These are phyloP conservation scores for Fusarium aywerte DNA, from an alignment of 2,329 filamentous ascomycete genomes.

Conservation along the genomic window DNA sequence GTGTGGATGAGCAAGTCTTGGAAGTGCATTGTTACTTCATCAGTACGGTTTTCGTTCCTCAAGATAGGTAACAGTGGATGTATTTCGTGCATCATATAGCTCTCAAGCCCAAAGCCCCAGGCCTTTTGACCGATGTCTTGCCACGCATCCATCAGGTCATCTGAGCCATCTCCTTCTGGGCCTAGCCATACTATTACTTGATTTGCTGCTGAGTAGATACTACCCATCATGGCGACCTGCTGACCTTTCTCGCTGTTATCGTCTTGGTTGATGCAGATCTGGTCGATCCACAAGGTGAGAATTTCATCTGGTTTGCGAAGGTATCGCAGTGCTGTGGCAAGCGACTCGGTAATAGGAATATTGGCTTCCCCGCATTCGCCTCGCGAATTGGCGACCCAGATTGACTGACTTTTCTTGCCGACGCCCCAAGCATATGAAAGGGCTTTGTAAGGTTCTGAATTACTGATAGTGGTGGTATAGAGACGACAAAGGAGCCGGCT, in stretches of 20 bases:
- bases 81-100: not conserved
- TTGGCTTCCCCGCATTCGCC: not conserved
- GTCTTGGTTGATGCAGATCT: not conserved
- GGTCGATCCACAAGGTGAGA: not conserved
- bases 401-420: not conserved
- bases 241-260: not conserved
- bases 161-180: not conserved
- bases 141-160: not conserved
- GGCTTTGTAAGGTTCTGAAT: not conserved
- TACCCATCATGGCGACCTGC: not conserved
- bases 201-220: not conserved
- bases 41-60: not conserved
- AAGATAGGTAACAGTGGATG: not conserved
- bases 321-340: not conserved
- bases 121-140: not conserved
- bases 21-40: not conserved
- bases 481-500: not conserved
- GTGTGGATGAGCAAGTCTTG: not conserved
- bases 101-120: not conserved
- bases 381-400: not conserved
- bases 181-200: constrained; percentile 2
- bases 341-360: not conserved
- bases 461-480: rapidly evolving
- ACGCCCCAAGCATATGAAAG: constrained; percentile 3
- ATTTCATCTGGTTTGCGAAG: not conserved